Base-by-base conservation (phyloP, 352 stramenopile species). In the Lagenidium giganteum region DNA sequence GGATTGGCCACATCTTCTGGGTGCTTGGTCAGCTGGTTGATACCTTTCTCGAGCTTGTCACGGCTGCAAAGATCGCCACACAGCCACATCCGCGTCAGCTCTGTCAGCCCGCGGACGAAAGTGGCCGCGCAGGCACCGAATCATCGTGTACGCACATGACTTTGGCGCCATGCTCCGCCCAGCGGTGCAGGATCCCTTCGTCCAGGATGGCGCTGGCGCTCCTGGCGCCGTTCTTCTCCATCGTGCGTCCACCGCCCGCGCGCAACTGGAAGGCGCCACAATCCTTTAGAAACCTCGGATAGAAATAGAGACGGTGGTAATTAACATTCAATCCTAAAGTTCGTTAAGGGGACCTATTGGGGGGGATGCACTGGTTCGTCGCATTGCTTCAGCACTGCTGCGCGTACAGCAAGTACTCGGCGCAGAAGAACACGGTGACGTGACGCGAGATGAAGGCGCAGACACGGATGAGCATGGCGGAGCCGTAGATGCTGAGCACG, bases 351-450 rank as follows among this genome's bases (percentile, higher is more conserved):
- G 14, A 32, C 28, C 28, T 14, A 32, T 32, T 32, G 28, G 28
- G 28, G 28, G 28, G 9, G 9, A 32, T 14, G 9, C 14, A 14
- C 14, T 32, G 28, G 14, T 32, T 32, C 14, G 28, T 9, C 28
- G 28, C 9, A 9, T 14, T 14, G 9, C 28, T 32, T 32, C n/a
- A n/a, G n/a, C n/a, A n/a, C n/a, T n/a, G 39, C 29, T 42, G 29
- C 42, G 42, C 49, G 50, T 85, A 81, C 5, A 80, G 54, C 36
- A 87, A 37, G 49, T 83, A 70, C 27, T 88, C 65, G 33, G 70
- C 66, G 61, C 75, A 88, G 57, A 85, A 88, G 63, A 73, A 88
- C 32, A 84, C 55, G 21, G 72, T 78, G 33, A 81, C 61, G 45
- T 83, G 68, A 41, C 70, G 65, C 34, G 70, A 72, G 45, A 85